Conservation (phyloP, 441 rosid species). For the Raphanus hybrid region DNA sequence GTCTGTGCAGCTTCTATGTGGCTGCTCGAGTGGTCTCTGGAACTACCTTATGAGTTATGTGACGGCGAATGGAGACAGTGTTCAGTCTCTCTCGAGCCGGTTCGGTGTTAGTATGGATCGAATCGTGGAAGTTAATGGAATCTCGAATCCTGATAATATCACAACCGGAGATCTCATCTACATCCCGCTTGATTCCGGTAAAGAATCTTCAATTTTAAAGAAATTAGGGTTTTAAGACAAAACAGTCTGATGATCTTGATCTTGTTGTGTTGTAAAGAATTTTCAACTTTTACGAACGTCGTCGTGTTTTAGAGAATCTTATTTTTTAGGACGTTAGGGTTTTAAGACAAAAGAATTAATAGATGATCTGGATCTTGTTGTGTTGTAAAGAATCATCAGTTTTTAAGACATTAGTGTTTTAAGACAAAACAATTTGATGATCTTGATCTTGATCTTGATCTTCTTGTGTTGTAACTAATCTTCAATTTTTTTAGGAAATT, state of each 20-base stretch:
- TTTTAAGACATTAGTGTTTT: neutral
- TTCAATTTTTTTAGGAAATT: too few relatives aligned
- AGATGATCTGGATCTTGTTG: too few relatives aligned
- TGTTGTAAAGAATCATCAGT: too few relatives aligned
- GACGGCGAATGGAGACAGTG: constrained; percentile 69
- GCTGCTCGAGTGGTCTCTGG: constrained; percentile 96
- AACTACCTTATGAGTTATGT: constrained; percentile 96
- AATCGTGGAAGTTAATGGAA: constrained; percentile 77
- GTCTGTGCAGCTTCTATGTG: constrained; percentile 83
- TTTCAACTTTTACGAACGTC: too few relatives aligned
- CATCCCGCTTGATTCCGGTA: constrained; percentile 91
- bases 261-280: constrained; percentile 9
- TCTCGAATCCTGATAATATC: constrained; percentile 76
- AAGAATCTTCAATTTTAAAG: neutral
- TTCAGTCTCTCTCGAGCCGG: constrained; percentile 83
- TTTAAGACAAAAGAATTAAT: too few relatives aligned
- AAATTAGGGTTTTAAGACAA: neutral
- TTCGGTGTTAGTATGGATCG: constrained; percentile 95
- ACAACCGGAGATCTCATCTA: constrained; percentile 80
- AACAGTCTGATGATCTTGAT: constrained; percentile 13
- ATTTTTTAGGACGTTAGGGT: neutral
- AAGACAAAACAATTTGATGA: constrained; percentile 2
- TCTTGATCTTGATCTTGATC: too few relatives aligned
- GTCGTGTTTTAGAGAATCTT: too few relatives aligned
- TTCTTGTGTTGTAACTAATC: too few relatives aligned